Conservation (phyloP, 2,329 filamentous ascomycete genomes). For the Ascochyta koolunga region DNA sequence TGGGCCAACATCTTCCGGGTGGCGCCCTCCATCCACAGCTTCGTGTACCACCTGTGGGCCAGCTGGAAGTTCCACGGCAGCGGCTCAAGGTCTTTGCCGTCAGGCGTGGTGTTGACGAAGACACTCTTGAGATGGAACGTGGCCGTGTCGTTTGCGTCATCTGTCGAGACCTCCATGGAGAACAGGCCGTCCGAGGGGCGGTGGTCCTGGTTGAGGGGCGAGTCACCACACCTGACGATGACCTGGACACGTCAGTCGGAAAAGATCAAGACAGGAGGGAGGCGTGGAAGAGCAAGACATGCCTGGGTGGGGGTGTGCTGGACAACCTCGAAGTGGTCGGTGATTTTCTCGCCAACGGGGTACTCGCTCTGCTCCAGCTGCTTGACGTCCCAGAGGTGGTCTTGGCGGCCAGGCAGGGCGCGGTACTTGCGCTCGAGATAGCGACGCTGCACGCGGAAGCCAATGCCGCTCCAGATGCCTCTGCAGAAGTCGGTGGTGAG, state of each 20-base stretch:
- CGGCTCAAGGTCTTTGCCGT: slow-evolving; percentile 36
- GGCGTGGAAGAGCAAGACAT: slow-evolving; percentile 3
- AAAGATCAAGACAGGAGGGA: neutral
- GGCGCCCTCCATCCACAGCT: slow-evolving; percentile 51
- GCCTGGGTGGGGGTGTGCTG: slow-evolving; percentile 46
- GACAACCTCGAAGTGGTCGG: slow-evolving; percentile 52
- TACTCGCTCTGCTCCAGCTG: slow-evolving; percentile 43
- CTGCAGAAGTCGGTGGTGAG: slow-evolving; percentile 48
- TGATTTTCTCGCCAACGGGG: slow-evolving; percentile 44
- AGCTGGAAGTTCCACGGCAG: slow-evolving; percentile 41
- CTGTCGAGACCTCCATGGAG: slow-evolving; percentile 48
- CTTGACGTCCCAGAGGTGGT: slow-evolving; percentile 44
- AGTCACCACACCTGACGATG: slow-evolving; percentile 48
- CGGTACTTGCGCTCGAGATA: slow-evolving; percentile 46
- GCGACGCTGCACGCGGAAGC: slow-evolving; percentile 44
- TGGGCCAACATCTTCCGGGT: slow-evolving; percentile 43
- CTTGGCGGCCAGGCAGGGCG: slow-evolving; percentile 37
- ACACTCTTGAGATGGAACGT: slow-evolving; percentile 50
- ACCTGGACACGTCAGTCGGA: slow-evolving; percentile 34
- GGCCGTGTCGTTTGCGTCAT: slow-evolving; percentile 43
- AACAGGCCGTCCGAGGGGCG: slow-evolving; percentile 47
- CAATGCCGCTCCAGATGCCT: slow-evolving; percentile 47
- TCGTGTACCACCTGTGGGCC: slow-evolving; percentile 46
- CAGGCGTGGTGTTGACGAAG: slow-evolving; percentile 47
- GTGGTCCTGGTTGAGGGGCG: slow-evolving; percentile 36